Conservation (phyloP, 2,329 filamentous ascomycete species). For the Cytospora leucostoma region DNA sequence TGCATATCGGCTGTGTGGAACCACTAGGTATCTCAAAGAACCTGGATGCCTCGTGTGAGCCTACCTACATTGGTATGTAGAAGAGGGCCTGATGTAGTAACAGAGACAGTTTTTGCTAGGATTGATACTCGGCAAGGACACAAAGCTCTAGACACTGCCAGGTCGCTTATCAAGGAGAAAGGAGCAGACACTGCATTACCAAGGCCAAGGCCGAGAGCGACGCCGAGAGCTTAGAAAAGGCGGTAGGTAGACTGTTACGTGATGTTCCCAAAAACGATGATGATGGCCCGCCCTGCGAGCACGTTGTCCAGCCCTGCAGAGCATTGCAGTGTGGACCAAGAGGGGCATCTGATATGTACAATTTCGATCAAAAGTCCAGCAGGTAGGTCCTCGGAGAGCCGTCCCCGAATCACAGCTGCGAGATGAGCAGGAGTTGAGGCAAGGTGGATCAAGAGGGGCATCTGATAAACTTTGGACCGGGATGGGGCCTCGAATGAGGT, state of each 20-base stretch:
- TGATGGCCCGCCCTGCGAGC: neutral
- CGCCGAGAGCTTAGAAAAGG: neutral
- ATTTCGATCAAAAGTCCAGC: neutral
- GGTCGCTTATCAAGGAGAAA: neutral
- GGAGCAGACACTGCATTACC: neutral
- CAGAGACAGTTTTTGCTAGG: neutral
- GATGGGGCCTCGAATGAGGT: constrained; percentile 9
- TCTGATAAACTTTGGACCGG: constrained; percentile 27
- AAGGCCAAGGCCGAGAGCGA: neutral
- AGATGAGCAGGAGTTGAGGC: constrained; percentile 1
- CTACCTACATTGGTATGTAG: neutral
- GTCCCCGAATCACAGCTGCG: constrained; percentile 1
- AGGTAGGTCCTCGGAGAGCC: neutral
- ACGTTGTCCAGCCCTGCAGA: neutral
- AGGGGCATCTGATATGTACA: constrained; percentile 27
- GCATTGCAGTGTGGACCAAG: constrained; percentile 12
- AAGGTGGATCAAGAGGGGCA: constrained; percentile 23
- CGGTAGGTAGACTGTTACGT: neutral
- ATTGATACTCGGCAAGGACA: neutral
- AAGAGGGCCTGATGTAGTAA: neutral
- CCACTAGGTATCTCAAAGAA: neutral
- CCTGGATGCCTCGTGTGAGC: neutral
- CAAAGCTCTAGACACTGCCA: neutral
- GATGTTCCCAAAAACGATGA: neutral
- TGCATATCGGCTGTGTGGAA: neutral